phyloP scores from a whole-genome alignment of 192 early-diverging fungal genomes.

The Backusella mclennaniae region DNA sequence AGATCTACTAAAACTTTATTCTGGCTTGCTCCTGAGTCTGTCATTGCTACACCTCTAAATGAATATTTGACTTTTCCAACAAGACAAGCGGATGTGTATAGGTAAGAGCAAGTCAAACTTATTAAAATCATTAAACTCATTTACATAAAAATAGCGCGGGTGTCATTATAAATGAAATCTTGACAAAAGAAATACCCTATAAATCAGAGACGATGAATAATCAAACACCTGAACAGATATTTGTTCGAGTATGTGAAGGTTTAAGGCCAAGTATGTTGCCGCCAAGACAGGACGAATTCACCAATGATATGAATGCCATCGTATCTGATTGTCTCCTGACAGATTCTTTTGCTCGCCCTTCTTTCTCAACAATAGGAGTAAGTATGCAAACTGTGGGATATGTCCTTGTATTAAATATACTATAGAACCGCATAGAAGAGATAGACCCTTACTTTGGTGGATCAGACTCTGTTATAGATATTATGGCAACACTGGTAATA shows the following conservation, averaged over 20 bases:
- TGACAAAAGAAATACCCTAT: conserved; percentile 41
- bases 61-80: conserved; percentile 29
- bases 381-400: neutral
- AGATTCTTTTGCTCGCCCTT: conserved; percentile 6
- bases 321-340: neutral
- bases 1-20: conserved; percentile 23
- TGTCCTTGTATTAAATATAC: neutral
- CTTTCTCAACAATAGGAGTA: conserved; percentile 8
- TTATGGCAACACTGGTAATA: conserved; percentile 41
- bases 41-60: conserved; percentile 16
- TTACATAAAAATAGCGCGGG: conserved; percentile 29
- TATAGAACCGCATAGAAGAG: conserved; percentile 11
- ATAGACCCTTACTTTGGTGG: conserved; percentile 6
- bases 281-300: neutral
- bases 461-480: conserved; percentile 23
- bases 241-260: neutral
- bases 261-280: neutral
- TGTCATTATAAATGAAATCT: conserved; percentile 46
- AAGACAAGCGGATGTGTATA: conserved; percentile 38
- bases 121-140: too few species aligned
- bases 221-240: neutral
- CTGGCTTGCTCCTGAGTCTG: conserved; percentile 39
- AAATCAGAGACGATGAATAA: conserved; percentile 13
- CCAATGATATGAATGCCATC: conserved; percentile 4
- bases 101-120: conserved; percentile 9